These are phyloP conservation scores for Lasiosphaeria miniovina DNA, from an alignment of 495 filamentous ascomycete species.

Conservation along the genomic window DNA sequence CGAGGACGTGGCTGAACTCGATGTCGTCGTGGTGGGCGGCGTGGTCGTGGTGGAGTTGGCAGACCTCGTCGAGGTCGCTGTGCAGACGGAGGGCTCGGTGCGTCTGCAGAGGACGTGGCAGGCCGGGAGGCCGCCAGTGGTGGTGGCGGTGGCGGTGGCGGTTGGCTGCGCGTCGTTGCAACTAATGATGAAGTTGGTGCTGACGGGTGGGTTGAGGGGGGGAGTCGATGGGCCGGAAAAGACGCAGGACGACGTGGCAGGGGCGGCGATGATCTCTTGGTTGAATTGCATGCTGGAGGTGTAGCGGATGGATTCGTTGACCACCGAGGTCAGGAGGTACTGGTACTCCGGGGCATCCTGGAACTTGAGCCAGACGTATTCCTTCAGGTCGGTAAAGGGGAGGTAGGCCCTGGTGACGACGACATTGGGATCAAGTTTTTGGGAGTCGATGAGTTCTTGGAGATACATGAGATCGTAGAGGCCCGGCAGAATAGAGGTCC, in stretches of 20 bases:
- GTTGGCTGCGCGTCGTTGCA: too few relatives aligned
- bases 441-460: not conserved
- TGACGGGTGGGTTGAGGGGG: too few relatives aligned
- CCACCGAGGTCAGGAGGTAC: not conserved
- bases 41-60: too few relatives aligned
- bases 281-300: not conserved
- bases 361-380: not conserved
- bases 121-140: too few relatives aligned
- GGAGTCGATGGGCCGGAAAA: not conserved
- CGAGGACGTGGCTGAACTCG: too few relatives aligned
- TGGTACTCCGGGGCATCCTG: not conserved
- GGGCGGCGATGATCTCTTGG: not conserved
- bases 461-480: not conserved
- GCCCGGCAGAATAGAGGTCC: not conserved
- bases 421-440: not conserved
- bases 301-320: not conserved
- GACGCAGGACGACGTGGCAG: not conserved
- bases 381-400: not conserved
- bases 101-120: too few relatives aligned
- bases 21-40: too few relatives aligned
- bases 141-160: too few relatives aligned
- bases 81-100: too few relatives aligned
- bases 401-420: not conserved
- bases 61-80: too few relatives aligned
- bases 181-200: too few relatives aligned